phyloP scores from a whole-genome alignment of 1,284 basidiomycete genomes.

The Trametes sp. region DNA sequence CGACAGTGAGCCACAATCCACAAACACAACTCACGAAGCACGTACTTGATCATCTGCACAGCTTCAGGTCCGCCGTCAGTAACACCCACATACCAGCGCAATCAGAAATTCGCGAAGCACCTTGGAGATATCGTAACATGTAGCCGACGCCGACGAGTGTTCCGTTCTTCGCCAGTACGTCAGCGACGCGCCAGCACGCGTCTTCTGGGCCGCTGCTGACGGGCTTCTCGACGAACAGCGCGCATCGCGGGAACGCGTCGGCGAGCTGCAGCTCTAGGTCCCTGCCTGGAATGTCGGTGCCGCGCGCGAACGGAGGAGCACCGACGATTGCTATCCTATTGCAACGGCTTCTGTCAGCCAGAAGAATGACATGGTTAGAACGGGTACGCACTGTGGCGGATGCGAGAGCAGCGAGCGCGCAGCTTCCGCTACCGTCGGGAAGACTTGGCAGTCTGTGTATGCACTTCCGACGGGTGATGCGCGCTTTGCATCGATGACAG shows the following conservation, averaged over 20 bases:
- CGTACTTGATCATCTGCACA: constrained; percentile 69
- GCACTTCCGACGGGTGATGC: not conserved
- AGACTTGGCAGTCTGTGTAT: constrained; percentile 28
- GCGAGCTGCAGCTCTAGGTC: constrained; percentile 65
- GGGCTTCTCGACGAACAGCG: constrained; percentile 68
- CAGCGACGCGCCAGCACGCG: constrained; percentile 35
- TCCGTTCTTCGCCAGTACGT: constrained; percentile 15
- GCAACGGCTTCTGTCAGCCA: not conserved
- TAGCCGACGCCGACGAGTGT: constrained; percentile 46
- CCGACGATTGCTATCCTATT: constrained; percentile 62
- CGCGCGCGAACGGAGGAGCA: constrained; percentile 63
- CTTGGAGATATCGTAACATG: constrained; percentile 63
- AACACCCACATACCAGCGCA: too few species aligned
- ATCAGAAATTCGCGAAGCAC: constrained; percentile 5
- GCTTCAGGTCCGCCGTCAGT: constrained; percentile 33
- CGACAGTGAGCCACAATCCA: not conserved
- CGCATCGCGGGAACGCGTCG: constrained; percentile 60
- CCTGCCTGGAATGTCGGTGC: constrained; percentile 53
- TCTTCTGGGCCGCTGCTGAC: constrained; percentile 43
- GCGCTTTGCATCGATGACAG: constrained; percentile 26
- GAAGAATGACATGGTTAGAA: too few species aligned
- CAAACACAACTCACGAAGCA: not conserved
- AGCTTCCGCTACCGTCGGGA: constrained; percentile 25
- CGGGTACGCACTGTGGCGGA: constrained; percentile 28
- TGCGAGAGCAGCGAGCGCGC: constrained; percentile 11